Evolutionary conservation across 768 basidiomycete species (phyloP).

Genomic region (Leccinum truebloodii): DNA sequence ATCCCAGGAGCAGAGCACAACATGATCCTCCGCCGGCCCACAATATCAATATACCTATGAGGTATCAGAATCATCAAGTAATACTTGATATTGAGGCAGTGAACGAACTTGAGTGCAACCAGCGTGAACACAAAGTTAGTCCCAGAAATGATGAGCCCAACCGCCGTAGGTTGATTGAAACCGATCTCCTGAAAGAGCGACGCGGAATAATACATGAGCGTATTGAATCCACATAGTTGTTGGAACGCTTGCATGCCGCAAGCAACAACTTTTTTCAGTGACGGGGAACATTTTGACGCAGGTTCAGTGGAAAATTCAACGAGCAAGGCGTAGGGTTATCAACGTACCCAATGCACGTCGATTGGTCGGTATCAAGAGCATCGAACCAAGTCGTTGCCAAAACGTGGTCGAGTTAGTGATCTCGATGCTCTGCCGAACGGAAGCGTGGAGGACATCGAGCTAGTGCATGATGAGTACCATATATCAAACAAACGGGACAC

Average conservation of each 20-base stretch:
- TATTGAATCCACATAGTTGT: conserved; percentile 84
- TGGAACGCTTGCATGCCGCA: conserved; percentile 85
- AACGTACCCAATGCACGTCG: conserved; percentile 66
- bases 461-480: conserved; percentile 17
- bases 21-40: conserved; percentile 73
- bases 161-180: conserved; percentile 79
- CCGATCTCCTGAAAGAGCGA: conserved; percentile 81
- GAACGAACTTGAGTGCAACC: conserved; percentile 60
- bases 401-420: conserved; percentile 65
- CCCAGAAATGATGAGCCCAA: conserved; percentile 75
- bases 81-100: neutral
- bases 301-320: conserved; percentile 1
- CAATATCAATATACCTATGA: conserved; percentile 54
- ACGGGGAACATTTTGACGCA: neutral
- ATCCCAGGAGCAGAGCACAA: conserved; percentile 71
- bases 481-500: neutral
- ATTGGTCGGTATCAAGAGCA: conserved; percentile 57
- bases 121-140: conserved; percentile 82
- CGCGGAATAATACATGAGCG: conserved; percentile 73
- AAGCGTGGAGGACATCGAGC: conserved; percentile 59
- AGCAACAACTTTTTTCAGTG: conserved; percentile 52
- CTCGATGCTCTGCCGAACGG: conserved; percentile 62
- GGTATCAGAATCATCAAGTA: neutral
- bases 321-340: neutral
- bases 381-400: conserved; percentile 51